Base-by-base conservation (phyloP, 352 stramenopile species). In the Globisporangium carolinianum region DNA sequence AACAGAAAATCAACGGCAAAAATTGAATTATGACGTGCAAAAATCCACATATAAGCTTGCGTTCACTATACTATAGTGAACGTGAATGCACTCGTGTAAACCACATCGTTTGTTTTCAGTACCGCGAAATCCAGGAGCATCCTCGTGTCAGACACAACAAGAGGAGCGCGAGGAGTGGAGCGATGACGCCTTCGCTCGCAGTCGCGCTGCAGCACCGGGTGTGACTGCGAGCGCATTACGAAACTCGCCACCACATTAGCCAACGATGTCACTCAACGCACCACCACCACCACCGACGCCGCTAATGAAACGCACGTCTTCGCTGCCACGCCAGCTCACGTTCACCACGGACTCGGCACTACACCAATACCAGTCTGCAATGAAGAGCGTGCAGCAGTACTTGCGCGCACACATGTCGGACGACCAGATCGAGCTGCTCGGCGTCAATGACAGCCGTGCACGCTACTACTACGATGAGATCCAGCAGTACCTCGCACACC, bases 401-500 rank as follows among this genome's bases (percentile, higher is more conserved):
- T 69, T 85, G 37, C 62, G 71, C 35, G 52, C 62, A 1, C 70
- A 80, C 58, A 66, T 79, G 18, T 17, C 60, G 5, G 18, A 47
- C 24, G 70, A 72, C 0, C 63, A 79, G 14, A 58, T 75, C 47
- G 72, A 78, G 17, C 51, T 79, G 36, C 66, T 83, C 6, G 71
- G 72, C n/a, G 72, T 85, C 42, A 67, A 76, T 57, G 75, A 85
- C 53, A 67, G 59, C n/a, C 72, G 68, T 47, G 75, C 75, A 18
- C 71, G 72, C 57, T 68, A 60, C 51, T 75, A 76, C 46, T 84
- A 79, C 53, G 74, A 77, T 15, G 74, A 84, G 67, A 84, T 84
- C 60, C 74, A 84, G 62, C 63, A 75, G 10, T 84, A 79, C 51
- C 62, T 84, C 6, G 68, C 71, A 47, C 74, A 68, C 51, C 79